phyloP scores from a whole-genome alignment of 768 basidiomycete genomes.

The Ramaria sp. region DNA sequence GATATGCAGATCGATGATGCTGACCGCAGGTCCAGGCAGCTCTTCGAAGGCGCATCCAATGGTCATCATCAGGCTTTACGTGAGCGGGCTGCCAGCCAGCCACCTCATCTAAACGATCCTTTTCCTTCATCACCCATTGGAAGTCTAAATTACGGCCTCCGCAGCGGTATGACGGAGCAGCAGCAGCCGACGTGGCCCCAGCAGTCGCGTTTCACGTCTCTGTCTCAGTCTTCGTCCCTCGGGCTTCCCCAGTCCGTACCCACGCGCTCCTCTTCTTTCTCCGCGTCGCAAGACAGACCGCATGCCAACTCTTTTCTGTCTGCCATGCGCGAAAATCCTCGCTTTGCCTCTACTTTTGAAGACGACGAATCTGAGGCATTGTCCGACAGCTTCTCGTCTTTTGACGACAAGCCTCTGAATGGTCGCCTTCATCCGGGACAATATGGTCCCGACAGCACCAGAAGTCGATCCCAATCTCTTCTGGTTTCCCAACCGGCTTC shows the following conservation, averaged over 20 bases:
- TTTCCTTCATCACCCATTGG: constrained; percentile 18
- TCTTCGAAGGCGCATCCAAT: constrained; percentile 1
- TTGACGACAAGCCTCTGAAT: constrained; percentile 9
- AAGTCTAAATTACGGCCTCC: not conserved
- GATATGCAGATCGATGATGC: constrained; percentile 8
- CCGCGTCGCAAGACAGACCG: constrained; percentile 15
- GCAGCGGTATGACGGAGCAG: constrained; percentile 22
- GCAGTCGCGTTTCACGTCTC: constrained; percentile 24
- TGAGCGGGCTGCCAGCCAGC: constrained; percentile 63
- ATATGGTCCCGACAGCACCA: constrained; percentile 51
- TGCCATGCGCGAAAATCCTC: constrained; percentile 46
- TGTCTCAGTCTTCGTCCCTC: constrained; percentile 8
- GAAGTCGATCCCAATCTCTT: constrained; percentile 71
- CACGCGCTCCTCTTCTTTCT: constrained; percentile 60
- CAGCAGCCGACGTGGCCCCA: constrained; percentile 34
- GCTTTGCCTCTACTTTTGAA: constrained; percentile 68
- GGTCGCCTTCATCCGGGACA: constrained; percentile 8
- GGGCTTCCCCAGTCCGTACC: constrained; percentile 43
- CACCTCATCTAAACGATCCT: constrained; percentile 39
- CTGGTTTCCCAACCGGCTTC: constrained; percentile 31
- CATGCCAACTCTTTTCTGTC: constrained; percentile 34
- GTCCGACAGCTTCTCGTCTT: constrained; percentile 29
- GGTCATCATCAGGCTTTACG: constrained; percentile 15
- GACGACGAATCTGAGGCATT: constrained; percentile 65
- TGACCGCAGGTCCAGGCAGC: constrained; percentile 8